Base-by-base conservation (phyloP, 2,329 filamentous ascomycete species). In the Echinosphaeria canescens region DNA sequence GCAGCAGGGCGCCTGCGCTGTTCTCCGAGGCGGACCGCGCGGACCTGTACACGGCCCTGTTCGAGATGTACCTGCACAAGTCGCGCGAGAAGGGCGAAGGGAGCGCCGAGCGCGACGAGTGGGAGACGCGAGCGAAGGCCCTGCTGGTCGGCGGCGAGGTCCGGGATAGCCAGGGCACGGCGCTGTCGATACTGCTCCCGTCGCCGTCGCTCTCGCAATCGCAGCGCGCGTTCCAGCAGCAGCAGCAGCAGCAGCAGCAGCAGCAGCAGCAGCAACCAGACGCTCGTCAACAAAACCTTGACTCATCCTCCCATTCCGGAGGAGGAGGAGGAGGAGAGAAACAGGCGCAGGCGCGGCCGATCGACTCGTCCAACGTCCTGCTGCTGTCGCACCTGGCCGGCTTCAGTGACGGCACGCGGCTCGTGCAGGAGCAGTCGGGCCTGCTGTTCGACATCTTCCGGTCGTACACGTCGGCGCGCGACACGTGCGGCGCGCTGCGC, bases 51-150 rank as follows among this genome's bases (percentile, higher is more conserved):
- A 95, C 85, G 0, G 93, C 90, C 0, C 49, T 98, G 10, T 95
- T 98, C 42, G 90, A 98, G 47, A 95, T 98, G 76, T 98, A 95
- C 42, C 56, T 98, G 7, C 78, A 91, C 46, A 88, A 82, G 38
- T 78, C 85, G 13, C 75, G 71, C 31, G 67, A 73, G 30, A 78
- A 72, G 39, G 72, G 72, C 8, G 54, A 57, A 5, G n/a, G n/a
- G n/a, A n/a, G n/a, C n/a, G 55, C 58, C 43, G 50, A 82, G 33
- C 71, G 74, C 34, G 65, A 75, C 37, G 65, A 75, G 34, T 98
- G 88, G 85, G 81, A 93, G 42, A 61, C 60, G 23, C 93, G 90
- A 44, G 88, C 88, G 0, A 92, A 88, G 51, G 72, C 69, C 33
- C 62, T 95, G 14, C 84, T 98, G 29, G 74, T 88, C 41, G 71